These are phyloP conservation scores for Penicillium egyptiacum DNA, from an alignment of 495 filamentous ascomycete genomes.

Conservation along the genomic window DNA sequence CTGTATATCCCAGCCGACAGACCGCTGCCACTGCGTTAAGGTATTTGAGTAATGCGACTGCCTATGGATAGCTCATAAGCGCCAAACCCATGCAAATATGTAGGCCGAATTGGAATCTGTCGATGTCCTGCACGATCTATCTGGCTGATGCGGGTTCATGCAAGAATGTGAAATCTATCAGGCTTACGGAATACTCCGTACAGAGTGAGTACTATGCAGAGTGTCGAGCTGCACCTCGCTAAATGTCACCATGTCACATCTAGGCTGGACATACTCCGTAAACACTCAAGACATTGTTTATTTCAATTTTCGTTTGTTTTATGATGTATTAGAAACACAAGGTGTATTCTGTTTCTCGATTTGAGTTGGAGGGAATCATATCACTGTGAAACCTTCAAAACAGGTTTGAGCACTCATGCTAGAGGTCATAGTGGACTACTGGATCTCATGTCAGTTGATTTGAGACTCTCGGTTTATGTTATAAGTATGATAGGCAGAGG, in stretches of 20 bases:
- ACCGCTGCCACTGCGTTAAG: not conserved
- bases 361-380: not conserved
- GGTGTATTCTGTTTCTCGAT: not conserved
- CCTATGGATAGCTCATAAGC: not conserved
- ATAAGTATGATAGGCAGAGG: not conserved
- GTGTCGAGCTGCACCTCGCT: not conserved
- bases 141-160: slow-evolving; percentile 14
- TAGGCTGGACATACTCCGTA: not conserved
- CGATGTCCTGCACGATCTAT: slow-evolving; percentile 7
- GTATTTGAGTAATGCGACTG: slow-evolving; percentile 3
- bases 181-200: not conserved
- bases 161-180: not conserved
- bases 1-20: not conserved
- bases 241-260: not conserved
- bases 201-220: not conserved
- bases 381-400: not conserved
- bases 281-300: not conserved
- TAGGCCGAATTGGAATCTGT: slow-evolving; percentile 7
- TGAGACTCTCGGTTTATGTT: not conserved
- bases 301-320: not conserved
- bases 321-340: not conserved
- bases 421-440: not conserved
- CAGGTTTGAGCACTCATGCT: not conserved
- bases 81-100: not conserved
- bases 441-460: not conserved